Percentiles rank a stretch among this genome's conserved stretches.
Conservation (phyloP, 2,329 filamentous ascomycete species). For the Coniochaeta ligniaria region DNA sequence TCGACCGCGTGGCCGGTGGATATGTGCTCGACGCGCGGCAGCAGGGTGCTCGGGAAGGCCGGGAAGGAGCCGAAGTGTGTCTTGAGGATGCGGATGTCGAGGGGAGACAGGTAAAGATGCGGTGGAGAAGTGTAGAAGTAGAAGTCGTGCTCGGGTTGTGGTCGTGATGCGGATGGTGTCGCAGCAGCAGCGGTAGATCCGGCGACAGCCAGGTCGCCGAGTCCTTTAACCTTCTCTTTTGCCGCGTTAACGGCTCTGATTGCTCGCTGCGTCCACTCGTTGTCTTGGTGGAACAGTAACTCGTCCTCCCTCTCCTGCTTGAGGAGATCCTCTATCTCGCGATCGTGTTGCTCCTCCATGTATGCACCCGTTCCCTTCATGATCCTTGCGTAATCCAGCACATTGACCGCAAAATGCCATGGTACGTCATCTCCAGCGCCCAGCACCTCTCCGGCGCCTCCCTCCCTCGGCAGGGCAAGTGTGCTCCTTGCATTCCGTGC, state of each 20-base stretch:
- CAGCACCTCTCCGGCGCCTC: slow-evolving; percentile 59
- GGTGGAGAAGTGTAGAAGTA: slow-evolving; percentile 84
- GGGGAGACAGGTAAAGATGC: slow-evolving; percentile 81
- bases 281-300: slow-evolving; percentile 82
- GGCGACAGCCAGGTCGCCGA: slow-evolving; percentile 20
- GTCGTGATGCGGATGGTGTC: neutral
- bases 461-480: slow-evolving; percentile 79
- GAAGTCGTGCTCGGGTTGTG: slow-evolving; percentile 45
- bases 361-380: slow-evolving; percentile 93
- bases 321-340: slow-evolving; percentile 67
- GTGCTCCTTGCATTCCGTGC: slow-evolving; percentile 75
- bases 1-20: slow-evolving; percentile 84
- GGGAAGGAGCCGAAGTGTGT: slow-evolving; percentile 79
- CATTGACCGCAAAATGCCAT: slow-evolving; percentile 92
- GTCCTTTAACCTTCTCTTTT: slow-evolving; percentile 62
- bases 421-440: slow-evolving; percentile 70
- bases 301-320: slow-evolving; percentile 84
- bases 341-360: slow-evolving; percentile 72
- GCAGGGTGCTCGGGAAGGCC: slow-evolving; percentile 74
- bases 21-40: slow-evolving; percentile 83
- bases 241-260: slow-evolving; percentile 65
- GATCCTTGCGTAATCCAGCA: slow-evolving; percentile 87
- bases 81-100: slow-evolving; percentile 90
- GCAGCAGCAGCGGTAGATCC: slow-evolving; percentile 3
- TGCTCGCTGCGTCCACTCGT: slow-evolving; percentile 86